Evolutionary conservation across 1,139 yeast genomes (phyloP).

Genomic region (Citeromyces hawaiiensis): DNA sequence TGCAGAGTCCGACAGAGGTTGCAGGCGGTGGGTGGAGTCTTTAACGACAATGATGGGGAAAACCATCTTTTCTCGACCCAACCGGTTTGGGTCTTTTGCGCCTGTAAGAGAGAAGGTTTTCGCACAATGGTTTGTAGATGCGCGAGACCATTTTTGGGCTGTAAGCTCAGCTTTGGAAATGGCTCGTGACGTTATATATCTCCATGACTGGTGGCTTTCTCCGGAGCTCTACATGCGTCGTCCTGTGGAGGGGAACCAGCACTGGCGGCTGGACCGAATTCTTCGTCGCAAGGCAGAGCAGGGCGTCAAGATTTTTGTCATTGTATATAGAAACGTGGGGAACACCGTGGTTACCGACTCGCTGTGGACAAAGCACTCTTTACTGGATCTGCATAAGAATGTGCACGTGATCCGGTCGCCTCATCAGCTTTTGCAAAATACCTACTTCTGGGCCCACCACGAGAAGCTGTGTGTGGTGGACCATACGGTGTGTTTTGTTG

Average conservation of each 20-base stretch:
- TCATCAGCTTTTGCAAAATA: conserved; percentile 84
- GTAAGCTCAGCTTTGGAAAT: conserved; percentile 81
- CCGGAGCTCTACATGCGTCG: conserved; percentile 89
- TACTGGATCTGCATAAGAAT: conserved; percentile 74
- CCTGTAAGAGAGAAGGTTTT: conserved; percentile 76
- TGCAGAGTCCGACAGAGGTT: conserved; percentile 59
- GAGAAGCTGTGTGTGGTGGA: conserved; percentile 85
- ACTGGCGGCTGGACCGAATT: conserved; percentile 83
- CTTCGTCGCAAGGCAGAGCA: conserved; percentile 84
- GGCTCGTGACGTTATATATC: conserved; percentile 90
- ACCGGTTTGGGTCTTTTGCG: conserved; percentile 85
- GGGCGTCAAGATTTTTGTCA: conserved; percentile 88
- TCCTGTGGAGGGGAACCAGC: conserved; percentile 92
- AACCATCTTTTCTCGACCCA: conserved; percentile 57
- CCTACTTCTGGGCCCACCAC: conserved; percentile 98
- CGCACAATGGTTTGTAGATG: conserved; percentile 98
- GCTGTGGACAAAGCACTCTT: conserved; percentile 83
- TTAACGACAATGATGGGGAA: conserved; percentile 55
- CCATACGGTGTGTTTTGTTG: conserved; percentile 79
- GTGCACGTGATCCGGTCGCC: conserved; percentile 91
- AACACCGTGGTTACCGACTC: conserved; percentile 91
- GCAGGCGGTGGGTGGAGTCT: conserved; percentile 67
- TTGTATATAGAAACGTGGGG: conserved; percentile 93
- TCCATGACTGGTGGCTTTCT: conserved; percentile 98
- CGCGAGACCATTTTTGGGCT: conserved; percentile 94